phyloP scores from a whole-genome alignment of 2,329 filamentous ascomycete genomes.

The Neofusicoccum sp. region DNA sequence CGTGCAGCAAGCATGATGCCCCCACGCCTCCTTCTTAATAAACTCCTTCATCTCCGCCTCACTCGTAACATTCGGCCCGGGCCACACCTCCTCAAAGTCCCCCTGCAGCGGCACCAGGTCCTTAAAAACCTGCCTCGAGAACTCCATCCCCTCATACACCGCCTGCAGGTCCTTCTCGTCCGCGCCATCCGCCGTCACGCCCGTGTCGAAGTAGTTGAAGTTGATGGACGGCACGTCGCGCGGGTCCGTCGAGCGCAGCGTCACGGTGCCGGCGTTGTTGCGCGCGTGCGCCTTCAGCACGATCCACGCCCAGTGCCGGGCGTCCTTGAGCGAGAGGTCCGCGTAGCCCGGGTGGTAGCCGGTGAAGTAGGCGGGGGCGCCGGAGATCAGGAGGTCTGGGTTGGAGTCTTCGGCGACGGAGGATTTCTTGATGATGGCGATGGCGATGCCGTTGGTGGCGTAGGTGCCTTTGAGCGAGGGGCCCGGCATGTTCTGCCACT shows the following conservation, averaged over 20 bases:
- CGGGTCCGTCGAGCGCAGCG: conserved; percentile 60
- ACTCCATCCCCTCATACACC: conserved; percentile 55
- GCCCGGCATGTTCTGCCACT: not conserved
- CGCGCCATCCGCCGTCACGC: conserved; percentile 20
- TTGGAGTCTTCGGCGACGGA: conserved; percentile 48
- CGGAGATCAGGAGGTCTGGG: conserved; percentile 46
- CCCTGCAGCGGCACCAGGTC: conserved; percentile 20
- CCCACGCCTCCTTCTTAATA: conserved; percentile 30
- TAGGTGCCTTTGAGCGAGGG: conserved; percentile 43
- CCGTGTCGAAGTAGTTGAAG: conserved; percentile 35
- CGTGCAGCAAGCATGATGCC: conserved; percentile 58
- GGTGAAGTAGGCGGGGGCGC: conserved; percentile 54
- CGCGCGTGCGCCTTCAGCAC: conserved; percentile 63
- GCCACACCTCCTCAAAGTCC: conserved; percentile 44
- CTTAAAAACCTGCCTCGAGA: conserved; percentile 46
- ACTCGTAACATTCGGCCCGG: conserved; percentile 41
- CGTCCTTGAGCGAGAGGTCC: conserved; percentile 43
- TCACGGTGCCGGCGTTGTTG: conserved; percentile 61
- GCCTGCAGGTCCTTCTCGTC: conserved; percentile 46
- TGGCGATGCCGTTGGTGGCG: conserved; percentile 53
- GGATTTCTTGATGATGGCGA: conserved; percentile 42
- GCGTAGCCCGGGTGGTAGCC: conserved; percentile 58
- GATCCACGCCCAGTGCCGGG: conserved; percentile 48
- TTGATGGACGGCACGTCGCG: conserved; percentile 61
- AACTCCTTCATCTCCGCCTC: conserved; percentile 43